Evolutionary conservation across 305 asterid species (phyloP), one percentile per base, ranked within the genome.

Genomic region (Petunia hybrid): DNA sequence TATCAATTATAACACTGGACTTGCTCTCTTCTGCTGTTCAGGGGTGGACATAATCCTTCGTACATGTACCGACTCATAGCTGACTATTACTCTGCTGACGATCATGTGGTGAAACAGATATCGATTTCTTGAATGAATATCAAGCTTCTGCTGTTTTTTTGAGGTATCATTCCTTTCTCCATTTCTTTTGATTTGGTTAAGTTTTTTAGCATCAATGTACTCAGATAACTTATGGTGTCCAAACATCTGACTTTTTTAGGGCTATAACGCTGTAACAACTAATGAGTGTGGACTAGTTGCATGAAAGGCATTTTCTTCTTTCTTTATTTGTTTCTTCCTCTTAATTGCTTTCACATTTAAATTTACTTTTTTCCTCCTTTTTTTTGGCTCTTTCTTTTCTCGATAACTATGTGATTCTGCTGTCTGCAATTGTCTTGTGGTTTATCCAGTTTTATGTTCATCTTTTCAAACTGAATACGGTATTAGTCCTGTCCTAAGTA

Each of bases 21-120:
- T 78, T 80, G 51, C 74, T 81, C 57, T 51, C 73, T 73, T 78
- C 64, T 53, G 12, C 77, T 83, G 51, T 88, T 48, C 92, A 95
- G 99, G 39, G 99, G 99, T 70, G 98, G 98, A 79, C 99, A 95
- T 88, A 95, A 91, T 84, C 97, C 99, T 74, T 95, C 99, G 66
- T 95, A 91, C 83, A 92, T 95, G 88, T 92, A 95, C 84, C 94
- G 97, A 83, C 98, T 95, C 84, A 92, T 95, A 79, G 93, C 98
- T 85, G 99, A 95, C 87, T 94, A 94, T 84, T 95, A 95, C 87
- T 94, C 99, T 78, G 97, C 95, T 61, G 97, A 95, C 85, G 99
- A 95, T 88, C 68, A 94, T 84, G 96, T 89, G 77, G 87, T 93
- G 82, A 90, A 87, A 77, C 83, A 82, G 87, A 94, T 87, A 86